These are phyloP conservation scores for Xylaria cubensis DNA, from an alignment of 495 filamentous ascomycete genomes.

Conservation along the genomic window DNA sequence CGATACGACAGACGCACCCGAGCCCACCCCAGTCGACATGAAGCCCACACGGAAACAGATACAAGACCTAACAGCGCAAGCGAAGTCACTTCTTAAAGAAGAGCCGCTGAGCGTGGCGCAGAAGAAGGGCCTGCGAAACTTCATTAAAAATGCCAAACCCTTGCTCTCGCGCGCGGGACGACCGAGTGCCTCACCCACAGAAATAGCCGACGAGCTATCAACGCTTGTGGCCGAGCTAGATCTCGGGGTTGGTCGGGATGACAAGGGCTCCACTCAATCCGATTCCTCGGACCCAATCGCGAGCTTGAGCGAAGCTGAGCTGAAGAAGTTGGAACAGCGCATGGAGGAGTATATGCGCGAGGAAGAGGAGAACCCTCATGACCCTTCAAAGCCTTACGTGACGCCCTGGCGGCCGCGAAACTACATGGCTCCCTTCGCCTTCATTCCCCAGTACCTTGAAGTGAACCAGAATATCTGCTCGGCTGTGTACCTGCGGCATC, in stretches of 20 bases:
- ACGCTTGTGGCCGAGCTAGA: constrained; percentile 34
- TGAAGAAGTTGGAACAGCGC: constrained; percentile 37
- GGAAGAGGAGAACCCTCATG: constrained; percentile 71
- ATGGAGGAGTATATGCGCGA: constrained; percentile 39
- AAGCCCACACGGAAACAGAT: constrained; percentile 37
- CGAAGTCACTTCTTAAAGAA: constrained; percentile 38
- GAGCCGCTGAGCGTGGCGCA: constrained; percentile 36
- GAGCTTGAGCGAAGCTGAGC: constrained; percentile 47
- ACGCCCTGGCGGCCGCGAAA: constrained; percentile 90
- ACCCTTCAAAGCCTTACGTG: constrained; percentile 79
- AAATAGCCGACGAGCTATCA: constrained; percentile 41
- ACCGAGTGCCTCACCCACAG: constrained; percentile 26
- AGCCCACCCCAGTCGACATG: constrained; percentile 34
- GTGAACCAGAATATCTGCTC: constrained; percentile 96
- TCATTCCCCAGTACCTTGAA: constrained; percentile 93
- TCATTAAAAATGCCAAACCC: constrained; percentile 40
- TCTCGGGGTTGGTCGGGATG: constrained; percentile 13
- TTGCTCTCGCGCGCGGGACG: constrained; percentile 35
- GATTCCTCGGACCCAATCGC: constrained; percentile 19
- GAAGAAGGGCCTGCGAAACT: constrained; percentile 46
- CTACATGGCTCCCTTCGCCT: constrained; percentile 90
- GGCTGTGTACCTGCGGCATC: constrained; percentile 93
- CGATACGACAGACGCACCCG: constrained; percentile 42
- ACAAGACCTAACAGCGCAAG: constrained; percentile 34
- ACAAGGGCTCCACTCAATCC: background rate